Percentiles rank a stretch among this genome's conserved stretches.
phyloP scores from a whole-genome alignment of 2,329 filamentous ascomycete genomes.

The Ophiostoma australiae region DNA sequence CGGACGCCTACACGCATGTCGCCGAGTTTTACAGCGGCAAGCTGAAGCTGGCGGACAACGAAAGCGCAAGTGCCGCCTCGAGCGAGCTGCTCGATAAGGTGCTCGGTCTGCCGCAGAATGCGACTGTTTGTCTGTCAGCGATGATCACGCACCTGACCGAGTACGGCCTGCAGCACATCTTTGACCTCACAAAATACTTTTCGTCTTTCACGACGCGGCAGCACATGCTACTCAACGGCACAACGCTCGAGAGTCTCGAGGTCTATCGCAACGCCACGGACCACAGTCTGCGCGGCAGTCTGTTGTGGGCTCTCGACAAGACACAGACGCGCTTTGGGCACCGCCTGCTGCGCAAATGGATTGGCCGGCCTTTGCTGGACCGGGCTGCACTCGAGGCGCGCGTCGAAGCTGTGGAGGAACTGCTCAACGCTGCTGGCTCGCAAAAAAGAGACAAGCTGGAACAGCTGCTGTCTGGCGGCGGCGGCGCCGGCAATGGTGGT shows the following conservation, averaged over 20 bases:
- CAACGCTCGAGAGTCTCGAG: slow-evolving; percentile 87
- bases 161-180: slow-evolving; percentile 91
- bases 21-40: slow-evolving; percentile 69
- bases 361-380: slow-evolving; percentile 82
- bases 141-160: slow-evolving; percentile 94
- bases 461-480: slow-evolving; percentile 49
- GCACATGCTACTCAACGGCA: slow-evolving; percentile 94
- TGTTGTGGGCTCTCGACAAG: slow-evolving; percentile 94
- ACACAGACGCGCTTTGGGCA: slow-evolving; percentile 87
- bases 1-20: slow-evolving; percentile 82
- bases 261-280: slow-evolving; percentile 95
- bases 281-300: slow-evolving; percentile 73
- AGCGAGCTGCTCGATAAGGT: slow-evolving; percentile 76
- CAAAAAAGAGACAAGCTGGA: slow-evolving; percentile 68
- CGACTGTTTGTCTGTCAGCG: slow-evolving; percentile 86
- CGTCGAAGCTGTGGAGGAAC: slow-evolving; percentile 78
- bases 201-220: slow-evolving; percentile 89
- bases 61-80: slow-evolving; percentile 43
- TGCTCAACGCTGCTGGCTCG: slow-evolving; percentile 64
- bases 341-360: slow-evolving; percentile 85
- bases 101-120: slow-evolving; percentile 73
- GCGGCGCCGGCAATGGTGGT: slow-evolving; percentile 30
- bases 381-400: slow-evolving; percentile 69
- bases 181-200: slow-evolving; percentile 95
- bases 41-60: slow-evolving; percentile 47